phyloP scores from a whole-genome alignment of 805 yeast species.

The Myxozyma neglecta region DNA sequence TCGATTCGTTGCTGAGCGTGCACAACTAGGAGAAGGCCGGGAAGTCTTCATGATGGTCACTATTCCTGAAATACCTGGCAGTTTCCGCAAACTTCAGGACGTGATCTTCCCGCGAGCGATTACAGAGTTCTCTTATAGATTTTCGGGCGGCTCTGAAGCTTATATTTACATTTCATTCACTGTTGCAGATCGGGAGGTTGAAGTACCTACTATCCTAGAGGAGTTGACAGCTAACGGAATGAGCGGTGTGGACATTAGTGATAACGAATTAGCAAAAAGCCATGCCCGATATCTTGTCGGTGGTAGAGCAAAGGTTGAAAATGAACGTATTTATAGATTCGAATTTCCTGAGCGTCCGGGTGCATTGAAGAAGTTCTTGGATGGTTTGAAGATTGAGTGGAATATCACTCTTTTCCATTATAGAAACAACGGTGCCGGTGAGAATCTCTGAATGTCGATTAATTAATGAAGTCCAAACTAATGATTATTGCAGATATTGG shows the following conservation, averaged over 20 bases:
- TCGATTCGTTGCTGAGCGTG: slow-evolving; percentile 94
- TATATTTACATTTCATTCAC: slow-evolving; percentile 85
- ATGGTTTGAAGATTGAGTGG: slow-evolving; percentile 73
- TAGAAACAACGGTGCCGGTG: slow-evolving; percentile 83
- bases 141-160: slow-evolving; percentile 53
- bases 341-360: slow-evolving; percentile 99
- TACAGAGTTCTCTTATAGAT: slow-evolving; percentile 93
- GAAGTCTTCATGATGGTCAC: slow-evolving; percentile 89
- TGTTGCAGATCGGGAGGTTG: slow-evolving; percentile 70
- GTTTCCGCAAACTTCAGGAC: slow-evolving; percentile 73
- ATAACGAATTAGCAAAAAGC: slow-evolving; percentile 90
- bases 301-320: slow-evolving; percentile 70
- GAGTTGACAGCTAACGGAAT: slow-evolving; percentile 53
- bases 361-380: slow-evolving; percentile 79
- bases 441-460: neutral
- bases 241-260: slow-evolving; percentile 78
- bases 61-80: slow-evolving; percentile 91
- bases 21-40: slow-evolving; percentile 96
- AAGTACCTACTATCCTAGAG: slow-evolving; percentile 62
- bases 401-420: slow-evolving; percentile 93
- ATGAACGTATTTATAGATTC: slow-evolving; percentile 78
- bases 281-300: slow-evolving; percentile 97
- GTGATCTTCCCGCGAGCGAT: slow-evolving; percentile 83
- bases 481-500: slow-evolving; percentile 62
- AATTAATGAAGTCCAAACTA: neutral